Base-by-base conservation (phyloP, 768 basidiomycete genomes). In the Tephrocybe sp. region DNA sequence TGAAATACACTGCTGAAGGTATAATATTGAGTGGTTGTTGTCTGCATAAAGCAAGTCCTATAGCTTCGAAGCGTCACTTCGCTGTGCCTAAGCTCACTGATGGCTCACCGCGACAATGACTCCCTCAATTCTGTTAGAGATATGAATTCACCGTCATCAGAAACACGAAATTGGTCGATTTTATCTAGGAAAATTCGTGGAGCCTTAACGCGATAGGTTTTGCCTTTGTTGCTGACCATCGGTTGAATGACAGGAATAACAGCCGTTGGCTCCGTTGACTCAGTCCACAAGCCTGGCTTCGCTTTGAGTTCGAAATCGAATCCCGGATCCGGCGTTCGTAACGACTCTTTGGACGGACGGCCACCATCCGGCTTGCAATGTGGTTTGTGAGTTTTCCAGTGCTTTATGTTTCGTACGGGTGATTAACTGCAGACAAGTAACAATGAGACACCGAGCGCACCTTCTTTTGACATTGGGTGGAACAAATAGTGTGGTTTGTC, bases 181-280 rank as follows among this genome's bases (percentile, higher is more conserved):
- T 47, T 22, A 4, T 47, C 22, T 34, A 47, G 38, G 27, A 47
- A 15, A 26, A 36, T 27, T 4, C 25, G 32, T 4, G 45, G 36
- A 22, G 35, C 36, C n/a, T 47, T 47, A 9, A 47, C 45, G 9
- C 45, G 45, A 22, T 38, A 47, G 12, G 5, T 47, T 22, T 30
- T 47, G 4, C 45, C 36, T n/a, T 47, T 25, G 5, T 30, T 37
- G 15, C 45, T 38, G 27, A 47, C 19, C 15, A 47, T 27, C 7
- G 45, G 37, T 19, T 47, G 45, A 21, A 47, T 47, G 27, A 47
- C 27, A n/a, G 27, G 27, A 30, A 37, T 6, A 2, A 19, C 18
- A 37, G n/a, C 18, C 18, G n/a, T 21, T 5, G 36, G 18, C 7
- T 37, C n/a, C 21, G 8, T 19, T 5, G 18, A 12, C 5, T 21